Percentiles rank a stretch among this genome's conserved stretches.
These are phyloP conservation scores for Verticillium klebahnii DNA, from an alignment of 2,329 filamentous ascomycete genomes.

Conservation along the genomic window DNA sequence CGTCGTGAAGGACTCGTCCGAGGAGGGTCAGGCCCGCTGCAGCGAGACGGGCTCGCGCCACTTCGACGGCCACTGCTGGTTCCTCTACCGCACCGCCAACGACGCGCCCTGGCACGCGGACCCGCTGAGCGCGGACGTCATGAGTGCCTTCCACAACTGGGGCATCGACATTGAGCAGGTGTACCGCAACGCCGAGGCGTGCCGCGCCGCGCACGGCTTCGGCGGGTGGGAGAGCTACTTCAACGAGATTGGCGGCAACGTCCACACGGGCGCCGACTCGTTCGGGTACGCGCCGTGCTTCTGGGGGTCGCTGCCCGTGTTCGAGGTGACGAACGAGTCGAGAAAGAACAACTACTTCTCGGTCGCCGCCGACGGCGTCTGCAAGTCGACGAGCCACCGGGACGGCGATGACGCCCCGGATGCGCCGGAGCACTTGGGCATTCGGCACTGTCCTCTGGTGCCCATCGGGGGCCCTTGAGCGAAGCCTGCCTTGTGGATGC, in stretches of 20 bases:
- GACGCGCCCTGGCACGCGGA: background rate
- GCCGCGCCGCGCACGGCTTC: background rate
- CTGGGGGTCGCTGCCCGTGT: background rate
- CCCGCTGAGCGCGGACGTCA: background rate
- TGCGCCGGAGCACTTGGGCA: slow-evolving; percentile 57
- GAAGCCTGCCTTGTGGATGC: too few species aligned
- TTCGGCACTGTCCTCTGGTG: slow-evolving; percentile 50
- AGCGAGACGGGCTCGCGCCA: background rate
- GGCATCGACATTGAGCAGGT: background rate
- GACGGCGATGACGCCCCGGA: slow-evolving; percentile 51
- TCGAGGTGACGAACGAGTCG: background rate
- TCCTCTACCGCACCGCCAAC: background rate
- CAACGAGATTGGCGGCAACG: background rate
- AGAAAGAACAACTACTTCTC: background rate
- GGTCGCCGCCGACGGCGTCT: background rate
- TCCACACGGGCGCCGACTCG: background rate
- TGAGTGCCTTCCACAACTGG: background rate
- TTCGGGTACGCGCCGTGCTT: background rate
- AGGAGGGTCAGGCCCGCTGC: background rate
- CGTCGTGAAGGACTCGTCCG: slow-evolving; percentile 1
- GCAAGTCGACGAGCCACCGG: slow-evolving; percentile 6
- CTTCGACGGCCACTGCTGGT: background rate
- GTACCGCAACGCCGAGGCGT: background rate
- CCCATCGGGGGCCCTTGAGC: background rate
- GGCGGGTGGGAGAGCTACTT: background rate